Base-by-base conservation (phyloP, 2,329 filamentous ascomycete genomes). In the Fusarium piperis region DNA sequence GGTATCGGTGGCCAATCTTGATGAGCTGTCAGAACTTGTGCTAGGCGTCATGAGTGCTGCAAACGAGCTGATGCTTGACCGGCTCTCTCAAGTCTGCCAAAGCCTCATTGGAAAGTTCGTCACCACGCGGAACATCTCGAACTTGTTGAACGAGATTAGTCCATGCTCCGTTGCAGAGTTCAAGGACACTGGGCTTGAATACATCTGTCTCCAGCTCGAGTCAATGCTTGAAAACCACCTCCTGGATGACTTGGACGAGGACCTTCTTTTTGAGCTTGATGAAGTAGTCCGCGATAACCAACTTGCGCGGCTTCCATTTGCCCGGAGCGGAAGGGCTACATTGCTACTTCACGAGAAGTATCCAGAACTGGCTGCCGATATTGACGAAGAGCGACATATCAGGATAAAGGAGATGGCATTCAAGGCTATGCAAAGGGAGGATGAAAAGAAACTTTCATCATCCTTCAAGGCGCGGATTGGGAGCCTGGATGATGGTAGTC, bases 21-120 rank as follows among this genome's bases (percentile, higher is more conserved):
- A 98, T 72, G 92, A 94, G 51, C 94, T 97, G 70, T 90, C 95
- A 6, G 94, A 98, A 74, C 85, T 96, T n/a, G 87, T 98, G 10
- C 88, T 98, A 82, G 94, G 97, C 74, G 93, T 98, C 48, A 92
- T 98, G 88, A 90, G 90, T 62, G 92, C 94, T 59, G 94, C 95
- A 13, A 96, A 99, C 78, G 95, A 99, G 80, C 84, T 99, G 64
- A 98, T 99, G 95, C 87, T 99, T 52, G 94, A 98, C 78, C 89
- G 95, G 8, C 84, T 99, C 6, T 94, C 94, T 6, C 93, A 97
- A 79, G 90, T 97, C 30, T 98, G 96, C 79, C 96, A 99, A 79
- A 90, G 89, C 65, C 83, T 94, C 23, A 88, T 98, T 65, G 95
- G 94, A 36, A 89, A 89, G 56, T 97, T 96, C 81, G 92, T 94